Evolutionary conservation across 768 basidiomycete species (phyloP), one percentile per base, ranked within the genome.

Genomic region (Naganishia vishniacii): DNA sequence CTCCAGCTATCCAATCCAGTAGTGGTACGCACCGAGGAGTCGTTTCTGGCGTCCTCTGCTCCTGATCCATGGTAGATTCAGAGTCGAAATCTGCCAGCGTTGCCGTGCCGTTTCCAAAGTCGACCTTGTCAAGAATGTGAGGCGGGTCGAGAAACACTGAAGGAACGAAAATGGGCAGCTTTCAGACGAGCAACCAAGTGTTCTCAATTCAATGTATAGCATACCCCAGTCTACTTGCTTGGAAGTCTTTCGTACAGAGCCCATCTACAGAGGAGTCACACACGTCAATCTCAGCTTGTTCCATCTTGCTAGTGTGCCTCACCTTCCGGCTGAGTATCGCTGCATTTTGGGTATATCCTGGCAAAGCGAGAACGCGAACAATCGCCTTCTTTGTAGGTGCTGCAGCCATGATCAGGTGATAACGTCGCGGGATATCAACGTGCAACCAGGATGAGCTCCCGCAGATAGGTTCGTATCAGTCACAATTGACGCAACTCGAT

Each of bases 321-420:
- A 70, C 74, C 70, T 75, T 73, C 62, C 69, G 74, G 25, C 49
- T 65, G 67, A 73, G 70, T 62, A 76, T 76, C 45, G 66, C 59
- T 18, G 73, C 70, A 60, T 76, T 76, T 53, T 76, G 75, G 5
- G 75, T 74, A 69, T 73, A 76, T 11, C 75, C 75, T 28, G 73
- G 74, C 26, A 76, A 67, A 23, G 73, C 72, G 13, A 76, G 53
- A 26, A 76, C 73, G n/a, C 62, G 48, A 12, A 63, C 41, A 48
- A 53, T 28, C 13, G 53, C 53, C 23, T 56, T 56, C 25, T 60
- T 60, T 20, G 41, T n/a, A 46, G 59, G 59, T 29, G 48, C 25
- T 26, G 41, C 25, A 60, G 23, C 29, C 59, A 60, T 60, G 13
- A 0, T 46, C 26, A 2, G 23, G 51, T 8, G 32, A 12, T 23